Conservation (phyloP, 1,139 yeast species). For the Hansenula lynferdii region DNA sequence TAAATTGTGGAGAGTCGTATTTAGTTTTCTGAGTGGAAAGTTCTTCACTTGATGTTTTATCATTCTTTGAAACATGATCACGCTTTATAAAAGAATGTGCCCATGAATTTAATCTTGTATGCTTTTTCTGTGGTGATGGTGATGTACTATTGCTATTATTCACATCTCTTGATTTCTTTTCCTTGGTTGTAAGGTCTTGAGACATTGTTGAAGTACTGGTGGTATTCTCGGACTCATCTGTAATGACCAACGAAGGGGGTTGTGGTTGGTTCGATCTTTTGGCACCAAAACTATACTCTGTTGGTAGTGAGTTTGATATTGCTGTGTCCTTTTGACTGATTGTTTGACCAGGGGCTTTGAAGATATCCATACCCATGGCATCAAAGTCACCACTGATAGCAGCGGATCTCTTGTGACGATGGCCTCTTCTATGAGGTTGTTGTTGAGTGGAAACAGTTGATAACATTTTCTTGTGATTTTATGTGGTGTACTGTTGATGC, state of each 20-base stretch:
- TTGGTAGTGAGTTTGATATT: conserved; percentile 30
- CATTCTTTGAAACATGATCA: not conserved
- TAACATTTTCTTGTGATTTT: not conserved
- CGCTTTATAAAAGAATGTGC: conserved; percentile 12
- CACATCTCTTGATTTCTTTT: no score
- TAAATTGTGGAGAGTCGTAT: conserved; percentile 14
- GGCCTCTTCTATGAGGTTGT: conserved; percentile 36
- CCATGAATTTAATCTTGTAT: conserved; percentile 20
- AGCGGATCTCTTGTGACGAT: conserved; percentile 65
- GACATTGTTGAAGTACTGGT: no score
- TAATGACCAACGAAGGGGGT: conserved; percentile 12
- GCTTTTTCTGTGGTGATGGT: conserved; percentile 19
- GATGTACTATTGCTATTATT: no score
- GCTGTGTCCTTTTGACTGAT: conserved; percentile 6
- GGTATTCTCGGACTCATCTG: no score
- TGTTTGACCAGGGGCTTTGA: conserved; percentile 20
- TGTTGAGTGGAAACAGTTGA: not conserved
- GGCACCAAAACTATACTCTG: conserved; percentile 24
- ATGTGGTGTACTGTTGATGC: not conserved
- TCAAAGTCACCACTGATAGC: conserved; percentile 76
- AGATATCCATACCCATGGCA: conserved; percentile 19
- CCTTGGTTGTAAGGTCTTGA: no score
- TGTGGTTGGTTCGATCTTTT: conserved; percentile 3
- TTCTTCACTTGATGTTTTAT: not conserved
- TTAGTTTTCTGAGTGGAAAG: conserved; percentile 3